Base-by-base conservation (phyloP, 2,329 filamentous ascomycete species). In the Aspergillus nomiae region DNA sequence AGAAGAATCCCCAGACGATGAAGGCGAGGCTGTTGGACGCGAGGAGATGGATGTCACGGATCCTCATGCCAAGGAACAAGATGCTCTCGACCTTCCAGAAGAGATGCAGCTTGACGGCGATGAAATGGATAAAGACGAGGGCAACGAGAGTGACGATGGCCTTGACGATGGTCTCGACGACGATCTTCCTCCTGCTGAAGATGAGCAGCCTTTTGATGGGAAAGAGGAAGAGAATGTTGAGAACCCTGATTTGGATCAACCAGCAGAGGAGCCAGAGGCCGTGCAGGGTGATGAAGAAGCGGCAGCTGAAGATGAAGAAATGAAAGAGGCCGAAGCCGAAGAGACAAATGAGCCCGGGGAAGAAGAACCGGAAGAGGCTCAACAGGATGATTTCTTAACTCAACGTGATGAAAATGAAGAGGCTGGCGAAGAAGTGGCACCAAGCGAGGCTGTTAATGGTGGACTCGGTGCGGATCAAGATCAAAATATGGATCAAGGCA, bases 41-140 rank as follows among this genome's bases (percentile, higher is more conserved):
- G 70, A 94, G 63, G 86, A 90, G 58, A 82, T 81, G 59, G 88
- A 91, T 74, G 83, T 86, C 63, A 85, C 87, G 63, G 89, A 92
- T 75, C 90, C 92, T 58, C 90, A 94, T 70, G 87, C 92, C 2
- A 87, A 94, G 69, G 90, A 97, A 74, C 89, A 92, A 70, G 89
- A 96, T 64, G 89, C 90, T 2, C 82, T 97, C 63, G 92, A 94
- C 53, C 82, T 97, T 26, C 93, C 93, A 0, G 93, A 97, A 48
- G 92, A 97, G 67, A 90, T 97, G 84, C 89, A 96, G 62, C 85
- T 95, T 60, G 90, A 94, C 67, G 90, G 87, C 10, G 82, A 91
- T 32, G 85, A 87, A 36, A 82, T 86, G 56, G 85, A 86, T 5
- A 82, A 91, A 59, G 79, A 77, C 12, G 80, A 81, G 54, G 78